These are phyloP conservation scores for Fomitopsis betulina DNA, from an alignment of 1,284 basidiomycete species.

Conservation along the genomic window DNA sequence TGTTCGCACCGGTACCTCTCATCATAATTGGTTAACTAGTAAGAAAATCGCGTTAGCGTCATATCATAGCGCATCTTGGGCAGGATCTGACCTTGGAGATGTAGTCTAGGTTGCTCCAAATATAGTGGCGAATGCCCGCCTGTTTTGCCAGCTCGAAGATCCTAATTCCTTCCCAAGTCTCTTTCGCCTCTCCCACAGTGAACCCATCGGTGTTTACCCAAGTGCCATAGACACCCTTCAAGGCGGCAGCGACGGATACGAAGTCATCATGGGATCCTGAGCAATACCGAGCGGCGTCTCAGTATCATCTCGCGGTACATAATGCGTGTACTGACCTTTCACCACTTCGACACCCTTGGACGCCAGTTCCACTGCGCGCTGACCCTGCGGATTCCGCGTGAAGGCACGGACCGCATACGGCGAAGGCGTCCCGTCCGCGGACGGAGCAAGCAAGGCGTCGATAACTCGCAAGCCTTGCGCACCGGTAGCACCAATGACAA, in stretches of 20 bases:
- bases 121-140: slow-evolving; percentile 36
- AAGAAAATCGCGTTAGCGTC: background rate
- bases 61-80: too few relatives aligned
- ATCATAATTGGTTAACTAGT: slow-evolving; percentile 5
- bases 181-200: slow-evolving; percentile 39
- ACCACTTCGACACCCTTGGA: slow-evolving; percentile 34
- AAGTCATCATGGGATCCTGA: slow-evolving; percentile 25
- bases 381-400: slow-evolving; percentile 36
- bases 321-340: slow-evolving; percentile 24
- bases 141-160: slow-evolving; percentile 45
- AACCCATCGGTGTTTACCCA: slow-evolving; percentile 46
- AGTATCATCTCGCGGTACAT: too few relatives aligned
- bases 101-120: slow-evolving; percentile 46
- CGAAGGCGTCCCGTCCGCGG: slow-evolving; percentile 34
- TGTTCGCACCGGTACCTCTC: slow-evolving; percentile 5
- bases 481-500: slow-evolving; percentile 47
- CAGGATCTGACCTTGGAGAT: slow-evolving; percentile 34
- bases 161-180: slow-evolving; percentile 38
- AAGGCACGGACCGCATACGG: slow-evolving; percentile 43
- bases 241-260: slow-evolving; percentile 26
- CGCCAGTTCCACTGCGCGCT: slow-evolving; percentile 25
- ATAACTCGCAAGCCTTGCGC: slow-evolving; percentile 44
- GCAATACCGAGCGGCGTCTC: background rate
- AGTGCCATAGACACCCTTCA: slow-evolving; percentile 40
- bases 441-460: slow-evolving; percentile 34